A percentile compares a stretch with the other conserved stretches of the same genome.
Evolutionary conservation across 2,329 filamentous ascomycete species (phyloP).

Genomic region (Huntiella savannae): DNA sequence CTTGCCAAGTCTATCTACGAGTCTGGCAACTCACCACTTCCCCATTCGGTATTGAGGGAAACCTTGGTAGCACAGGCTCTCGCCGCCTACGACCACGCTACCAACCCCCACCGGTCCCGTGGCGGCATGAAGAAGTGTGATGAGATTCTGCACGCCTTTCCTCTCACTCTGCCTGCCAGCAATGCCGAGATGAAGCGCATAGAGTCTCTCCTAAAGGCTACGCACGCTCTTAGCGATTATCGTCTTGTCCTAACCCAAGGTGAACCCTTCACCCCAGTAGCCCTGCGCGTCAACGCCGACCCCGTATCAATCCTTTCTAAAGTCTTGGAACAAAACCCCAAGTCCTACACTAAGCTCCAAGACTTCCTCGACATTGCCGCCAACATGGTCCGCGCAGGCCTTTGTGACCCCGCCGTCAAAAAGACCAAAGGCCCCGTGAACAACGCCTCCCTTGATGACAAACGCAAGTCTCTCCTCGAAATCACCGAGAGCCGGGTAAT

Average conservation of each 20-base stretch:
- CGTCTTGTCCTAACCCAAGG: constrained; percentile 61
- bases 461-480: constrained; percentile 17
- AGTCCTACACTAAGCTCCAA: constrained; percentile 55
- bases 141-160: constrained; percentile 50
- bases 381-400: constrained; percentile 43
- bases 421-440: constrained; percentile 9
- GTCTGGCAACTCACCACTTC: constrained; percentile 28
- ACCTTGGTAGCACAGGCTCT: constrained; percentile 45
- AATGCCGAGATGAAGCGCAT: constrained; percentile 32
- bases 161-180: constrained; percentile 33
- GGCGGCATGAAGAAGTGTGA: constrained; percentile 61
- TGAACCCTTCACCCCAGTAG: constrained; percentile 61
- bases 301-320: constrained; percentile 54
- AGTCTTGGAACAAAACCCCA: constrained; percentile 55
- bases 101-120: constrained; percentile 58
- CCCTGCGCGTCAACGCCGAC: constrained; percentile 57
- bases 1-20: constrained; percentile 46
- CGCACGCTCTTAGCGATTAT: constrained; percentile 58
- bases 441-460: constrained; percentile 10
- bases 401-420: constrained; percentile 1
- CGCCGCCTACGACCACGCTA: constrained; percentile 60
- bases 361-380: constrained; percentile 51
- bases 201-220: constrained; percentile 49
- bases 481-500: constrained; percentile 47
- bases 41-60: constrained; percentile 32